phyloP scores from a whole-genome alignment of 2,329 filamentous ascomycete species.

The Grosmannia clavigera region DNA sequence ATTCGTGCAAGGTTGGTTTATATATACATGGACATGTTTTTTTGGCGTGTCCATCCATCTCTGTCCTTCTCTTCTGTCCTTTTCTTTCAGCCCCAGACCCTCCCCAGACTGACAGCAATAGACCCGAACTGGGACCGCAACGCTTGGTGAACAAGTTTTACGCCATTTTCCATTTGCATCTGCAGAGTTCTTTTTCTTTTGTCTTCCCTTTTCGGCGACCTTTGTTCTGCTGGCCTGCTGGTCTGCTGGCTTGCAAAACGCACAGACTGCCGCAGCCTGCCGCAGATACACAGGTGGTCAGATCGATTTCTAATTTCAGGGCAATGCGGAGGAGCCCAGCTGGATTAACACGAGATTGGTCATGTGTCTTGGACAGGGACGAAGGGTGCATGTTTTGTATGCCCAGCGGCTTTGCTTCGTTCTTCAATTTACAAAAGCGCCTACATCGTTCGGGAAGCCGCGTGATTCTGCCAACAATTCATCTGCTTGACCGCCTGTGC shows the following conservation, averaged over 20 bases:
- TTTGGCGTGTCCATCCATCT: neutral
- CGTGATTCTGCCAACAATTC: too few species aligned
- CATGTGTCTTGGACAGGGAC: neutral
- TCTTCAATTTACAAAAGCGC: neutral
- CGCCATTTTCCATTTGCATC: too few species aligned
- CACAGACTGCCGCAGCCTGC: too few species aligned
- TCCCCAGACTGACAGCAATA: conserved; percentile 18
- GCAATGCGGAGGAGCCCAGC: too few species aligned
- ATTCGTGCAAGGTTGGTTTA: conserved; percentile 79
- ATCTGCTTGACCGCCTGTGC: too few species aligned
- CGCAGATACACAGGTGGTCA: too few species aligned
- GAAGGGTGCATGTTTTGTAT: neutral
- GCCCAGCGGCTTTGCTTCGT: neutral
- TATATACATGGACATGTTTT: too few species aligned
- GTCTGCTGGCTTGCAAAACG: neutral
- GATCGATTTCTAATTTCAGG: too few species aligned
- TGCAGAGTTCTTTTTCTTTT: neutral
- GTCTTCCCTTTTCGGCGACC: neutral
- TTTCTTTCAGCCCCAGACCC: neutral
- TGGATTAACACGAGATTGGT: neutral
- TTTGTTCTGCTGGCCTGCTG: neutral
- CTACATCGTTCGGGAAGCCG: too few species aligned
- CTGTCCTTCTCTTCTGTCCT: neutral
- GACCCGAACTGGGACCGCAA: conserved; percentile 86
- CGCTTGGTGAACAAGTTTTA: conserved; percentile 51